These are phyloP conservation scores for Saussurea involucrata DNA, from an alignment of 129 eudicot genomes.

Conservation along the genomic window DNA sequence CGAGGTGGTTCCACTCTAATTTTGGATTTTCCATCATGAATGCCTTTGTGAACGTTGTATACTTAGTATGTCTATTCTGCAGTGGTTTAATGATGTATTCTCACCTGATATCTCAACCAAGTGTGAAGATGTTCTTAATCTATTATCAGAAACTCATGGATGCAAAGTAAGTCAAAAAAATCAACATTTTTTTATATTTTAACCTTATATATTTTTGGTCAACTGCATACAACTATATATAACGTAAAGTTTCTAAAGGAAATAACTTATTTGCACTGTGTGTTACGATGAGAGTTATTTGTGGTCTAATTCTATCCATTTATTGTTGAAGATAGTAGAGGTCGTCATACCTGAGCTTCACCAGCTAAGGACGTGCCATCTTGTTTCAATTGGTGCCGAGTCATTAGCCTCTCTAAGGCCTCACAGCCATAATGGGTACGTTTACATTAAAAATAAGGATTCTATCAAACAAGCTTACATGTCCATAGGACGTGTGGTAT, in stretches of 20 bases:
- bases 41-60: not conserved
- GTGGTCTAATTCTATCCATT: not conserved
- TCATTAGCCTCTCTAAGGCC: slow-evolving; percentile 48
- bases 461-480: not conserved
- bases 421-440: slow-evolving; percentile 63
- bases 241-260: not conserved
- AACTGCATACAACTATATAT: not conserved
- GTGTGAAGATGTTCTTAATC: slow-evolving; percentile 71
- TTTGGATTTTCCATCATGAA: not conserved
- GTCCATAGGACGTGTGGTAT: not conserved
- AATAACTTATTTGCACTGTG: not conserved
- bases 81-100: slow-evolving; percentile 96
- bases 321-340: slow-evolving; percentile 54
- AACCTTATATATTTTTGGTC: not conserved
- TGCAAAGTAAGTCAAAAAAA: slow-evolving; percentile 53
- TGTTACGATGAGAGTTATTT: not conserved
- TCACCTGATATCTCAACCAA: slow-evolving; percentile 71
- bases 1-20: slow-evolving; percentile 45
- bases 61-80: slow-evolving; percentile 18
- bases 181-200: no score
- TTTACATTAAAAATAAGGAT: not conserved
- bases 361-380: slow-evolving; percentile 70
- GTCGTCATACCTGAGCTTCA: slow-evolving; percentile 80
- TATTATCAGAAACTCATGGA: slow-evolving; percentile 56
- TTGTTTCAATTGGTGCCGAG: slow-evolving; percentile 84